phyloP scores from a whole-genome alignment of 192 early-diverging fungal species.

The Jimgerdemannia lactiflua region DNA sequence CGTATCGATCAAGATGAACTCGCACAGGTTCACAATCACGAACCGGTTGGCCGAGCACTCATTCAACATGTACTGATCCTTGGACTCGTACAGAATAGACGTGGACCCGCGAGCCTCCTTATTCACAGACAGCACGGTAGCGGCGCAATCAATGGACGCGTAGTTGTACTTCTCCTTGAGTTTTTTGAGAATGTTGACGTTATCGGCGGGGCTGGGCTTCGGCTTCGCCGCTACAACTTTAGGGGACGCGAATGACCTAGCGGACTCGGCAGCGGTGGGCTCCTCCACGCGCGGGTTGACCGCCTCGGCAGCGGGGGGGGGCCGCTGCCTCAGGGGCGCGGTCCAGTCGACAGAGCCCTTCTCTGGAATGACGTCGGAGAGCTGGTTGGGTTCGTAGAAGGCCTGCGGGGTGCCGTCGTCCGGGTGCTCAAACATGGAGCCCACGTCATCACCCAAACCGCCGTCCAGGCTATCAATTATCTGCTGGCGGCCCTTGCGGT shows the following conservation, averaged over 20 bases:
- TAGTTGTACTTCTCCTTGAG: conserved; percentile 93
- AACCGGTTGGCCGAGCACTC: conserved; percentile 79
- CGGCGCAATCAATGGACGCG: conserved; percentile 93
- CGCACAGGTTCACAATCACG: conserved; percentile 93
- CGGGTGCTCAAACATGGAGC: conserved; percentile 28
- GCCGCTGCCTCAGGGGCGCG: neutral
- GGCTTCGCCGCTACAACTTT: neutral
- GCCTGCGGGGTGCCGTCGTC: conserved; percentile 1
- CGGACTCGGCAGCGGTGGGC: neutral
- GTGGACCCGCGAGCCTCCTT: conserved; percentile 79
- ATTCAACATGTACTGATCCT: conserved; percentile 97
- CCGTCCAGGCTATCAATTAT: conserved; percentile 36
- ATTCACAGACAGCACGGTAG: conserved; percentile 81
- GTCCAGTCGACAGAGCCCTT: neutral
- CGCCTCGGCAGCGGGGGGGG: neutral
- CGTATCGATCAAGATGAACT: conserved; percentile 89
- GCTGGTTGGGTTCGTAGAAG: neutral
- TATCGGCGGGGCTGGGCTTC: neutral
- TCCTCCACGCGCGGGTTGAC: too few relatives aligned
- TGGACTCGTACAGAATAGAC: conserved; percentile 83
- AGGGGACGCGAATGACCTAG: too few relatives aligned
- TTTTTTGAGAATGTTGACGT: conserved; percentile 34
- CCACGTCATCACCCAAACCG: conserved; percentile 31
- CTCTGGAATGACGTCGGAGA: conserved; percentile 7
- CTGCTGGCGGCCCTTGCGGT: conserved; percentile 2